A percentile compares a stretch with the other conserved stretches of the same genome.
phyloP scores from a whole-genome alignment of 2,329 filamentous ascomycete genomes.

The Diaporthe humulicola region DNA sequence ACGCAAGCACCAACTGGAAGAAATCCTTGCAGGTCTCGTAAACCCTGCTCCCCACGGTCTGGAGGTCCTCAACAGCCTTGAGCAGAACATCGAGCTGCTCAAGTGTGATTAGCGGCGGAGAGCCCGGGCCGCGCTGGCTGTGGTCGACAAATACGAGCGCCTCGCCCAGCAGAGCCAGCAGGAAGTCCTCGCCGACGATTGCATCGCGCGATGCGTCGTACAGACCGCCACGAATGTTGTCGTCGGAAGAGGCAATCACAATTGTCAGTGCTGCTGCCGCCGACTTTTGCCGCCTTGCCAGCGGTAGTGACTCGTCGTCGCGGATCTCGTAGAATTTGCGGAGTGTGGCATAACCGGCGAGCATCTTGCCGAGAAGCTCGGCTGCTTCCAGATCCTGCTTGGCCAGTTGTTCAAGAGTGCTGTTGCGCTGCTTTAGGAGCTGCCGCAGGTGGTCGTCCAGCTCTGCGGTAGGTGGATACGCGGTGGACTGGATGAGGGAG shows the following conservation, averaged over 20 bases:
- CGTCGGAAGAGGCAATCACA: constrained; percentile 87
- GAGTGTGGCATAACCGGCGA: constrained; percentile 93
- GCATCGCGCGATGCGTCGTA: constrained; percentile 86
- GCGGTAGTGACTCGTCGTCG: constrained; percentile 66
- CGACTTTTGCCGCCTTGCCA: constrained; percentile 75
- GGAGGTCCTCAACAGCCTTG: constrained; percentile 82
- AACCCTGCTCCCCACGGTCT: constrained; percentile 79
- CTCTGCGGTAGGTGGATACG: constrained; percentile 78
- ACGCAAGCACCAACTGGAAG: constrained; percentile 80
- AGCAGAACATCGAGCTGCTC: constrained; percentile 82
- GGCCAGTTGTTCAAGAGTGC: constrained; percentile 79
- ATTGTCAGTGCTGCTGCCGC: constrained; percentile 82
- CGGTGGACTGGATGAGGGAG: constrained; percentile 86
- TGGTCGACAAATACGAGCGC: constrained; percentile 81
- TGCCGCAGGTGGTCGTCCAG: constrained; percentile 80
- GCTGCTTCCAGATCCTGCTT: constrained; percentile 85
- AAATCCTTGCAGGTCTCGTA: constrained; percentile 83
- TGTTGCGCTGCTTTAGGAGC: constrained; percentile 79
- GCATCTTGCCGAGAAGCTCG: constrained; percentile 83
- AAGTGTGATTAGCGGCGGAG: constrained; percentile 69
- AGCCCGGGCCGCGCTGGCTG: constrained; percentile 47
- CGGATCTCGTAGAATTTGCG: constrained; percentile 92
- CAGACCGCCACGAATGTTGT: constrained; percentile 91
- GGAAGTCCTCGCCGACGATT: constrained; percentile 88
- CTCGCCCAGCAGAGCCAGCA: constrained; percentile 83